Base-by-base conservation (phyloP, 495 filamentous ascomycete species). In the Sordaria brevicollis region DNA sequence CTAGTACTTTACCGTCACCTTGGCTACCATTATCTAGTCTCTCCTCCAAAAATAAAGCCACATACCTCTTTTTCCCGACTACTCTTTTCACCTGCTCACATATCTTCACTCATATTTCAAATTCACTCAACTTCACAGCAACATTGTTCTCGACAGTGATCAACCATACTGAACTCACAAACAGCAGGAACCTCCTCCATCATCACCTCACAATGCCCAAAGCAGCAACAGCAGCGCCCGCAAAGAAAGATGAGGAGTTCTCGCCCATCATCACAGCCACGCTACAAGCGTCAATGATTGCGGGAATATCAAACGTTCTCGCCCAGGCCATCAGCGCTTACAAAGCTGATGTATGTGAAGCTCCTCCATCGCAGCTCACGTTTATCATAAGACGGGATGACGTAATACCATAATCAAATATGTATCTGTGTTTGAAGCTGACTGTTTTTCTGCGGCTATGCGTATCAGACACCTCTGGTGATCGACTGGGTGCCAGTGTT, bases 261-360 rank as follows among this genome's bases (percentile, higher is more conserved):
- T 81, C 90, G 9, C 84, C 90, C 0, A 82, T 94, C 54, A 81
- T 89, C 29, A 82, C 75, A 34, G 89, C 90, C 13, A 90, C 92
- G 5, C 77, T 93, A 29, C 91, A 94, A 77, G 85, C 91, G 15
- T 87, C 87, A 17, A 69, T 92, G 65, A 84, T 99, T 6, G 89
- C 87, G 54, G 87, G 86, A 70, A 82, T 91, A 5, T 94, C 93
- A 70, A 97, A 96, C 73, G 71, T 97, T 71, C 77, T 97, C 33
- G 95, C 93, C 3, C 94, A 97, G 77, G 78, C 83, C 43, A 88
- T 97, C 70, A 86, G 89, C 41, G 86, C 91, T 36, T 91, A 91
- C 75, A 86, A 87, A 69, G 78, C 81, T 66, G 77, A 87, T 70
- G 92, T 93, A 86, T 39, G 83, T 69, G 8, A 15, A 65, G n/a